phyloP scores from a whole-genome alignment of 352 stramenopile genomes.

The Phytophthora constricta region DNA sequence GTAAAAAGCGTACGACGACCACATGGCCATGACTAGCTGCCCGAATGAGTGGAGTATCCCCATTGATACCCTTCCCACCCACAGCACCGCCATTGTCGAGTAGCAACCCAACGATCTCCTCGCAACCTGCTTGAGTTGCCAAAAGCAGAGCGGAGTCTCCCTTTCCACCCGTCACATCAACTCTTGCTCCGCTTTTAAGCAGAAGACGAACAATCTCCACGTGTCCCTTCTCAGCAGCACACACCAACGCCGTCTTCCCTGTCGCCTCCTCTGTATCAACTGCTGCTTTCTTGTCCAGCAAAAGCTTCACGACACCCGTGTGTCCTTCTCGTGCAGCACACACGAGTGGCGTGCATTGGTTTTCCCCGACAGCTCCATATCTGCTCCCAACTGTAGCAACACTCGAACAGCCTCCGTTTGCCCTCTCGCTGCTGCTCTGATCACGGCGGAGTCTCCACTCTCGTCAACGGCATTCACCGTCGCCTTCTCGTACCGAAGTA shows the following conservation, averaged over 20 bases:
- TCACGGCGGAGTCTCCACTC: neutral
- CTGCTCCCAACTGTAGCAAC: neutral
- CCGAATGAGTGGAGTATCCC: neutral
- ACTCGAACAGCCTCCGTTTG: neutral
- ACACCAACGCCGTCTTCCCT: slow-evolving; percentile 5
- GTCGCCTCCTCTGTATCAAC: neutral
- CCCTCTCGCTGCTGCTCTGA: neutral
- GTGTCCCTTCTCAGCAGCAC: neutral
- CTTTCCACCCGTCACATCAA: neutral
- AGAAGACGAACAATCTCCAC: neutral
- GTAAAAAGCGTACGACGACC: neutral
- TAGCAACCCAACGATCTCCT: neutral
- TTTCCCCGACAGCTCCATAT: neutral
- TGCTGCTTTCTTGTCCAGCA: neutral
- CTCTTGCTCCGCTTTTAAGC: neutral
- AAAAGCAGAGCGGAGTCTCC: neutral
- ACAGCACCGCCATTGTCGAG: neutral
- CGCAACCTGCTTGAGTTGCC: neutral
- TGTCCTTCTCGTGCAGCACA: slow-evolving; percentile 7
- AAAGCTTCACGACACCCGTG: neutral
- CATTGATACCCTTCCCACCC: neutral
- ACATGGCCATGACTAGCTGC: neutral
- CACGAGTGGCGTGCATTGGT: slow-evolving; percentile 5
- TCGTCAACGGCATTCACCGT: neutral
- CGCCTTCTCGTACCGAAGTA: neutral